Conservation (phyloP, 176 grass and related monocot species). For the Pharus latifolius region DNA sequence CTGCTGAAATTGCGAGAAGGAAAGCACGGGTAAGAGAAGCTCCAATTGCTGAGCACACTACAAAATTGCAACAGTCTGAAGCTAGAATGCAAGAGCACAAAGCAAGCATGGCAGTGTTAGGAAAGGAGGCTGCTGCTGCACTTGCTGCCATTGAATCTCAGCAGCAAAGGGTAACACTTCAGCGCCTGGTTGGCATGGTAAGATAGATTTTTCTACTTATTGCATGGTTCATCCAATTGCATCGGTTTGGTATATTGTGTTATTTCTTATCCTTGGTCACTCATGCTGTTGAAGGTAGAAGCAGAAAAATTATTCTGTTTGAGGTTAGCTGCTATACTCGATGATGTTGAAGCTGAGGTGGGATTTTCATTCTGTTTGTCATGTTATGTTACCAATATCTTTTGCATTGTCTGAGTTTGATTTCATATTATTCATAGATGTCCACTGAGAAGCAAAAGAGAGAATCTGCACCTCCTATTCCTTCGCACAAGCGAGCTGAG, state of each 20-base stretch:
- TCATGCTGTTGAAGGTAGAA: constrained; percentile 67
- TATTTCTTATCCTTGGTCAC: constrained; percentile 20
- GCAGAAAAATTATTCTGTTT: constrained; percentile 93
- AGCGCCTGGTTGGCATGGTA: constrained; percentile 78
- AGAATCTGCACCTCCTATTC: constrained; percentile 75
- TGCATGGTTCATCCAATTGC: neutral
- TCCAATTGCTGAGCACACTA: constrained; percentile 66
- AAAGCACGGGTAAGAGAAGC: constrained; percentile 82
- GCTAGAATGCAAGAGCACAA: constrained; percentile 87
- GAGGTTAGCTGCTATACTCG: constrained; percentile 88
- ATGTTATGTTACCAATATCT: constrained; percentile 1
- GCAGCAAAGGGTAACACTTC: constrained; percentile 80
- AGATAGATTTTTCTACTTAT: neutral
- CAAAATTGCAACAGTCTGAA: constrained; percentile 79
- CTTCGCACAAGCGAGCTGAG: constrained; percentile 76
- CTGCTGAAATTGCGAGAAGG: constrained; percentile 79
- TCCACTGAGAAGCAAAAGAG: constrained; percentile 91
- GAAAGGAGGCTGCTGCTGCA: constrained; percentile 87
- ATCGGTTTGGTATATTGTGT: neutral
- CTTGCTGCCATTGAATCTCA: constrained; percentile 84
- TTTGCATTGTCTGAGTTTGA: constrained; percentile 6
- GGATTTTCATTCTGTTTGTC: constrained; percentile 10
- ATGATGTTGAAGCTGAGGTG: constrained; percentile 98
- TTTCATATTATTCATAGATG: constrained; percentile 46
- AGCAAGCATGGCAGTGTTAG: constrained; percentile 87